Conservation (phyloP, 208 protist species). For the Wallacemonas sp. region DNA sequence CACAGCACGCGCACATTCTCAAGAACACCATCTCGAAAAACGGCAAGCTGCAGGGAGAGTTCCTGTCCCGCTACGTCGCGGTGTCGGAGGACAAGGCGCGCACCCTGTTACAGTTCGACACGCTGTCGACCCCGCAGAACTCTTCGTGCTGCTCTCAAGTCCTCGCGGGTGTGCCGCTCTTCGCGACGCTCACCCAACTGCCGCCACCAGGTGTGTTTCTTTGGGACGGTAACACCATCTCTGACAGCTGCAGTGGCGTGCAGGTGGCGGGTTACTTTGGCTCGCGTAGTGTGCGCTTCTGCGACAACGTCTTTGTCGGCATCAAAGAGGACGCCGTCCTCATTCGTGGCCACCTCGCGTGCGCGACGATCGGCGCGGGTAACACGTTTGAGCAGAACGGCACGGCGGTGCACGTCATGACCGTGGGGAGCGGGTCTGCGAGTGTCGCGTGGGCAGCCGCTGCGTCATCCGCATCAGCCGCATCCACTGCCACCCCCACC, state of each 20-base stretch:
- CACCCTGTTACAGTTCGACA: conserved; percentile 80
- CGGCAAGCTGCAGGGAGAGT: conserved; percentile 36
- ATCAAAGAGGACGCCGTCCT: conserved; percentile 47
- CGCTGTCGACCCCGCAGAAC: conserved; percentile 27
- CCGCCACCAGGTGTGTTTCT: conserved; percentile 63
- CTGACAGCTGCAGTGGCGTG: conserved; percentile 44
- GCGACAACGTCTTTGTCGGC: conserved; percentile 60
- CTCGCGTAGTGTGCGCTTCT: conserved; percentile 38
- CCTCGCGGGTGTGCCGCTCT: conserved; percentile 50
- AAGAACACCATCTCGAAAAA: conserved; percentile 74
- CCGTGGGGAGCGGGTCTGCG: not conserved
- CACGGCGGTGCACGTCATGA: conserved; percentile 34
- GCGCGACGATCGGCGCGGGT: conserved; percentile 53
- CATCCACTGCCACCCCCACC: not conserved
- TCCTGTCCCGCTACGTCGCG: conserved; percentile 73
- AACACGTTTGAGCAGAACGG: conserved; percentile 76
- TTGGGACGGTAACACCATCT: conserved; percentile 69
- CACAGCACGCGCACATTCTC: conserved; percentile 48
- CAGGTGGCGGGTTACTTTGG: conserved; percentile 59
- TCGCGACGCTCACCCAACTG: conserved; percentile 52
- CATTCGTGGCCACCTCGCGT: conserved; percentile 72
- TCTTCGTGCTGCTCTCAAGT: conserved; percentile 68
- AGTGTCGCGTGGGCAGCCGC: too few species aligned
- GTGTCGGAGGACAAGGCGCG: conserved; percentile 35
- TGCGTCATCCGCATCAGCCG: not conserved